A percentile compares a stretch with the other conserved stretches of the same genome.
Conservation (phyloP, 805 yeast genomes). For the Citeromyces matritensis region DNA sequence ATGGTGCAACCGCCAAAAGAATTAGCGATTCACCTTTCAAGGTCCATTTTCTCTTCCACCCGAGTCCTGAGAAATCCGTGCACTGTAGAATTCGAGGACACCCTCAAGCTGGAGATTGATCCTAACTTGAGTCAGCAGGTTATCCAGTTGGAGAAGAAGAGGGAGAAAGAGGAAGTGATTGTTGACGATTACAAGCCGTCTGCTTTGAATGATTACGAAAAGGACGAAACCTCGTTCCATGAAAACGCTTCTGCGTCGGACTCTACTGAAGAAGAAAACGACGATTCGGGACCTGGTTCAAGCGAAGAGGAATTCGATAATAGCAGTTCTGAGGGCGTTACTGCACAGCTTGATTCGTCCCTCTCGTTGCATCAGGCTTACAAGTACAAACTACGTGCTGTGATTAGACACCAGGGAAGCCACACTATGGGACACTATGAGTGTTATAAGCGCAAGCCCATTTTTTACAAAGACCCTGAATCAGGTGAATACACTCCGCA, state of each 20-base stretch:
- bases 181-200: conserved; percentile 21
- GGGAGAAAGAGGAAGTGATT: conserved; percentile 10
- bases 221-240: conserved; percentile 3
- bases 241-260: neutral
- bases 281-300: neutral
- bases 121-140: conserved; percentile 11
- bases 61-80: conserved; percentile 64
- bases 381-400: conserved; percentile 49
- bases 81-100: conserved; percentile 49
- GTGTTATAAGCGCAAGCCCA: conserved; percentile 68
- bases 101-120: conserved; percentile 30
- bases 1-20: conserved; percentile 56
- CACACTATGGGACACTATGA: conserved; percentile 87
- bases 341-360: neutral
- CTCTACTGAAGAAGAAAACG: neutral
- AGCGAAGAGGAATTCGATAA: neutral
- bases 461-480: conserved; percentile 28
- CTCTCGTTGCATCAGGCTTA: conserved; percentile 2
- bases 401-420: conserved; percentile 78
- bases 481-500: conserved; percentile 1
- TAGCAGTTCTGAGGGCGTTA: neutral
- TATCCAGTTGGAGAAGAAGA: conserved; percentile 8
- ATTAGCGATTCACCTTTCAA: conserved; percentile 68
- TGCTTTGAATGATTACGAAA: conserved; percentile 14
- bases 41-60: conserved; percentile 64